phyloP scores from a whole-genome alignment of 2,329 filamentous ascomycete species.

The Colletotrichum orchidophilum region DNA sequence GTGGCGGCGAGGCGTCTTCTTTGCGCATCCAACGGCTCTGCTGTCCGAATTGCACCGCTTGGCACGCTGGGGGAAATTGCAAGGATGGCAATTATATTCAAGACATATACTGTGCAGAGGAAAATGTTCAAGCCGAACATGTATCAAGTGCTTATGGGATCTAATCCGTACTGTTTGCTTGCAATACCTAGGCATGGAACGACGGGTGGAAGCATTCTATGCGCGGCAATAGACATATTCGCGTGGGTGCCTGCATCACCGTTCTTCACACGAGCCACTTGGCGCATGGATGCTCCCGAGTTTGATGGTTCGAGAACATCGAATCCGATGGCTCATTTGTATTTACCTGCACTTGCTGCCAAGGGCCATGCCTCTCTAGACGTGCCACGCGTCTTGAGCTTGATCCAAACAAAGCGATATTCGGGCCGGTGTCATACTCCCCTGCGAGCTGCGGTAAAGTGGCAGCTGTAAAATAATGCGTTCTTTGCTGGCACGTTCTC shows the following conservation, averaged over 20 bases:
- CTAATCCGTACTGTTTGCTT: slow-evolving; percentile 3
- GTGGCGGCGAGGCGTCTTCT: background rate
- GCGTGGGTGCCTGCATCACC: slow-evolving; percentile 6
- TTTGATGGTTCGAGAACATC: background rate
- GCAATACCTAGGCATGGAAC: background rate
- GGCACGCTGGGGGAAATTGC: background rate
- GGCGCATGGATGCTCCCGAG: background rate
- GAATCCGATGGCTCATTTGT: background rate
- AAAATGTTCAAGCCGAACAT: background rate
- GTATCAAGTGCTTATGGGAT: background rate
- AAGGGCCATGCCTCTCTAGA: no score
- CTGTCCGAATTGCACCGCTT: background rate
- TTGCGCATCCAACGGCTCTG: background rate
- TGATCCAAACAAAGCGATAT: background rate
- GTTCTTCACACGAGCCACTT: background rate
- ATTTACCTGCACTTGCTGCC: background rate
- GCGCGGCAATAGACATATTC: background rate
- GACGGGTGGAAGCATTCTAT: slow-evolving; percentile 2
- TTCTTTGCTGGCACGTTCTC: background rate
- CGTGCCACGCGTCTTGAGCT: background rate
- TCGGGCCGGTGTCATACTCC: background rate
- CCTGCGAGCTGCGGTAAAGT: background rate
- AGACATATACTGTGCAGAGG: background rate
- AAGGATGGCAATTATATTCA: background rate
- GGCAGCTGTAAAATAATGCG: background rate